phyloP scores from a whole-genome alignment of 73 alveolate species.

The Diophrys sp. region DNA sequence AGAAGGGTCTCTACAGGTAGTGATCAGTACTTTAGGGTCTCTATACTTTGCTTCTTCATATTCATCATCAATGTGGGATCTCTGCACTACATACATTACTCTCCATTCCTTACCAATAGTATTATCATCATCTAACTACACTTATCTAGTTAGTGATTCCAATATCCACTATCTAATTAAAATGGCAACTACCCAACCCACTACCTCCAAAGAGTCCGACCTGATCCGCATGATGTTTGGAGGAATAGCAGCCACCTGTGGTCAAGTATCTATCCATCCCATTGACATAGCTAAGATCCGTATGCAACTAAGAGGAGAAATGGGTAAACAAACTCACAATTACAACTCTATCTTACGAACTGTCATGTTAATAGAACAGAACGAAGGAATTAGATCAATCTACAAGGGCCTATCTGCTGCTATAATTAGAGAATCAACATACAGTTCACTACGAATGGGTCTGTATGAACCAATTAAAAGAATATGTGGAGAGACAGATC shows the following conservation, averaged over 20 bases:
- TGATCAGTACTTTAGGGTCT: conserved; percentile 92
- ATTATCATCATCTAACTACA: conserved; percentile 70
- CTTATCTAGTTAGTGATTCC: too few species aligned
- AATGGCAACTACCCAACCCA: too few species aligned
- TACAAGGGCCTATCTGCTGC: conserved; percentile 66
- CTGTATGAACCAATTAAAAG: conserved; percentile 75
- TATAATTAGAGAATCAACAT: conserved; percentile 59
- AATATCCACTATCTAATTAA: too few species aligned
- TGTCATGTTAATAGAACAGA: conserved; percentile 17
- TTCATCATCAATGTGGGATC: conserved; percentile 97
- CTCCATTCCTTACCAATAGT: too few species aligned
- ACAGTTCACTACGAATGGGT: conserved; percentile 67
- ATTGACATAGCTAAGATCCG: conserved; percentile 62
- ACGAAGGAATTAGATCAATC: conserved; percentile 37
- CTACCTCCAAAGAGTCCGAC: conserved; percentile 5
- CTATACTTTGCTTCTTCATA: conserved; percentile 86
- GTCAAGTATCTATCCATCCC: conserved; percentile 58
- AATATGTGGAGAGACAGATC: conserved; percentile 63
- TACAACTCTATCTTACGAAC: conserved; percentile 38
- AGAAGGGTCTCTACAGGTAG: conserved; percentile 96
- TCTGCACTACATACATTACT: conserved; percentile 66
- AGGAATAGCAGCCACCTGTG: conserved; percentile 56
- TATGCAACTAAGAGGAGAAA: conserved; percentile 61
- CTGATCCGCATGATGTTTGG: conserved; percentile 28
- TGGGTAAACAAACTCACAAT: conserved; percentile 10